Evolutionary conservation across 2,329 filamentous ascomycete species (phyloP), one percentile per base, ranked within the genome.

Genomic region (Verticillium zaregamsianum): DNA sequence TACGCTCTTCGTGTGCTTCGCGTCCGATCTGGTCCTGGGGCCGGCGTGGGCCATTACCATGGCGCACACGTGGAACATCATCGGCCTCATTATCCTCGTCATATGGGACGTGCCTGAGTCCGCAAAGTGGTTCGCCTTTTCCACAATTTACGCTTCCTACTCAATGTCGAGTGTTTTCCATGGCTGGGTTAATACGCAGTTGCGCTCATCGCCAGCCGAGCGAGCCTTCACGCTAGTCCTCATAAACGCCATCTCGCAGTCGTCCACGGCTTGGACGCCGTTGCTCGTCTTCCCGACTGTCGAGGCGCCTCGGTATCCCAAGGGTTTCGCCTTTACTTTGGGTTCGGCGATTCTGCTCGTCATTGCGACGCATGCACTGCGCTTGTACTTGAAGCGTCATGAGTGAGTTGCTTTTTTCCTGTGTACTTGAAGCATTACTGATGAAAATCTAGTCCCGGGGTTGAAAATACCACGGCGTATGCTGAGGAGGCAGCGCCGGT

Each of bases 51-150:
- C 81, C 1, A 86, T 87, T 55, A 84, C 83, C 0, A 65, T 82
- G 1, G 72, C 83, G 0, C 76, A 80, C 54, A 62, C 67, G 0
- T 82, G 80, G 78, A 86, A 86, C 64, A 77, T 80, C 32, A 77
- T 82, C 37, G 83, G 82, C 0, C 69, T 84, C 32, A 73, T 82
- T n/a, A 82, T 86, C 31, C 73, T 86, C 4, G 74, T 80, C 1
- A 72, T 85, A 11, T 87, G 84, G 85, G 70, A 82, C 20, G 83
- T 87, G 0, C 82, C 83, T 0, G 82, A 86, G 62, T 67, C 76
- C 0, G 80, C 82, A 0, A 73, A 79, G 17, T 86, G 82, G 81
- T 84, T 84, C 59, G 81, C 81, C 0, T 68, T 86, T 77, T 69
- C 71, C 31, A 82, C 79, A 0, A 80, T 76, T 0, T 85, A 82